Percentiles rank a stretch among this genome's conserved stretches.
Conservation (phyloP, 2,329 filamentous ascomycete genomes). For the Bretziella fagacearum region DNA sequence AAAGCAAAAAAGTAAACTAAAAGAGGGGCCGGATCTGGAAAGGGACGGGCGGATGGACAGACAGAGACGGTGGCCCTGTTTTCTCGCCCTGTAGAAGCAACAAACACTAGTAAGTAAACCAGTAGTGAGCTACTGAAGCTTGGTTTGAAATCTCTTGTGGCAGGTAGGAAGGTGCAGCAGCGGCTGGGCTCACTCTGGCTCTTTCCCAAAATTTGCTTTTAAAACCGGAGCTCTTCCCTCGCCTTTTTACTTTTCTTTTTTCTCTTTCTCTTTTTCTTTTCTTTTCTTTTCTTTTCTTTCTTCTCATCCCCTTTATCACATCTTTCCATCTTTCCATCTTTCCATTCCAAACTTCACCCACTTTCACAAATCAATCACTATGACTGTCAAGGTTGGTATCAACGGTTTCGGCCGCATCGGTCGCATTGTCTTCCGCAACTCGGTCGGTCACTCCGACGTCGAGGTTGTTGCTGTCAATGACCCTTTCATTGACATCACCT, state of each 20-base stretch:
- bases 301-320: not conserved
- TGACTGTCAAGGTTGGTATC: constrained; percentile 70
- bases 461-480: constrained; percentile 96
- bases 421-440: constrained; percentile 98
- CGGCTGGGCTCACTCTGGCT: too few species aligned
- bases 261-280: constrained; percentile 3
- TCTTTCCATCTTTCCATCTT: constrained; percentile 2
- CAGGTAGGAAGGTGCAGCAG: too few species aligned
- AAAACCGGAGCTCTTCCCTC: constrained; percentile 6
- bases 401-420: constrained; percentile 99
- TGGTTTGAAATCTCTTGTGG: too few species aligned
- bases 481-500: constrained; percentile 95
- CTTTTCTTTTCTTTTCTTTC: constrained; percentile 1
- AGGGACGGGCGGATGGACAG: not conserved
- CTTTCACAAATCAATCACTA: constrained; percentile 19
- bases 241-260: constrained; percentile 1
- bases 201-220: not conserved
- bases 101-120: too few species aligned
- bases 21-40: not conserved
- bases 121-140: too few species aligned
- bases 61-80: not conserved
- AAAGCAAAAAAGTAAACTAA: not conserved
- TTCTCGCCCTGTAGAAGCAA: too few species aligned
- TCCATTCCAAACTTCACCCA: constrained; percentile 3
- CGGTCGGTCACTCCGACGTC: constrained; percentile 75